Conservation (phyloP, 169 alveolate species). For the Plasmodium inui region DNA sequence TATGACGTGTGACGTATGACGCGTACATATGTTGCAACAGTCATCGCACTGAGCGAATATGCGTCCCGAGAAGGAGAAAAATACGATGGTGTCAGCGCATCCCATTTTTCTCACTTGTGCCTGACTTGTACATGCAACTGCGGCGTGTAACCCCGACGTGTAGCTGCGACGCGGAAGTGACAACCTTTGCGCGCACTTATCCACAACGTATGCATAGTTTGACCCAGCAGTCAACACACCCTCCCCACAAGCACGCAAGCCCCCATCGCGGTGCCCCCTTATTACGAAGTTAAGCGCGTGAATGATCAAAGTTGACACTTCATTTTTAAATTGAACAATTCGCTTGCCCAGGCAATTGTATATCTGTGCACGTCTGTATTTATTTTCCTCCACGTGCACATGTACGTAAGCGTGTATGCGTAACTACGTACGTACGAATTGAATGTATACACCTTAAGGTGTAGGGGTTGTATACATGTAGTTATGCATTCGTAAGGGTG, state of each 20-base stretch:
- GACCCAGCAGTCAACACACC: background rate
- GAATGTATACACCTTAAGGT: background rate
- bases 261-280: background rate
- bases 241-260: background rate
- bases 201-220: background rate
- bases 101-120: background rate
- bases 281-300: background rate
- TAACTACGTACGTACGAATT: too few relatives aligned
- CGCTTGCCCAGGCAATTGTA: background rate
- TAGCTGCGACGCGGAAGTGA: background rate
- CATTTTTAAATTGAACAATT: background rate
- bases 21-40: slow-evolving; percentile 1
- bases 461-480: too few relatives aligned
- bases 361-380: background rate
- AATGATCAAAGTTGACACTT: background rate
- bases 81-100: background rate
- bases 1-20: background rate
- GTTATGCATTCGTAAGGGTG: background rate
- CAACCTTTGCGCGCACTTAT: background rate
- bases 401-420: background rate
- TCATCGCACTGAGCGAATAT: background rate
- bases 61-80: background rate
- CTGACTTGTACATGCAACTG: background rate
- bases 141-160: background rate
- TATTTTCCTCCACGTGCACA: background rate